A percentile compares a stretch with the other conserved stretches of the same genome.
Conservation (phyloP, 768 basidiomycete species). For the Serendipita indica region DNA sequence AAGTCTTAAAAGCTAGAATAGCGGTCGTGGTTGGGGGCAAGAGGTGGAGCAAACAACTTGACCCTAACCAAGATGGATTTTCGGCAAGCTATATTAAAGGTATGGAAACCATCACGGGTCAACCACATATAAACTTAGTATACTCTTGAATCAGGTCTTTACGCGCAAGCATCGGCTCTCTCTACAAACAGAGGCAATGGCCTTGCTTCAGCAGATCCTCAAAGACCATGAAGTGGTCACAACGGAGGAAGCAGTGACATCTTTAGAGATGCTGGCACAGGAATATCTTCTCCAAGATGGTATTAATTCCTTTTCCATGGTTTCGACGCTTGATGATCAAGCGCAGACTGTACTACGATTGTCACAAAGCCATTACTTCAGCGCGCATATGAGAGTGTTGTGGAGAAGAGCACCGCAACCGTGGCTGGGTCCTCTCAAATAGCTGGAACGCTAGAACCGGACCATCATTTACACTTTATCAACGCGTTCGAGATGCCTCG, state of each 20-base stretch:
- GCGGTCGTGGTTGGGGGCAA: background rate
- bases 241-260: conserved; percentile 54
- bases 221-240: conserved; percentile 50
- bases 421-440: conserved; percentile 25
- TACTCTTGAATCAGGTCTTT: background rate
- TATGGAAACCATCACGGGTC: conserved; percentile 9
- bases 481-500: conserved; percentile 93
- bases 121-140: background rate
- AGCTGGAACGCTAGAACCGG: conserved; percentile 58
- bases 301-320: conserved; percentile 16
- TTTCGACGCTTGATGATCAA: conserved; percentile 5
- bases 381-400: conserved; percentile 60
- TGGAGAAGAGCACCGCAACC: conserved; percentile 43
- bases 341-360: conserved; percentile 14
- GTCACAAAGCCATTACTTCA: conserved; percentile 51
- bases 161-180: conserved; percentile 27
- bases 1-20: too few species aligned
- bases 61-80: background rate
- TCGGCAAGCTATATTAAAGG: conserved; percentile 13
- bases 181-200: conserved; percentile 61
- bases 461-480: conserved; percentile 67
- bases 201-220: conserved; percentile 56
- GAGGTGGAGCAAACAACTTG: background rate
- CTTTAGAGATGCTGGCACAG: conserved; percentile 65
- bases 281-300: conserved; percentile 88